Percentiles rank a stretch among this genome's conserved stretches.
Evolutionary conservation across 2,329 filamentous ascomycete species (phyloP).

Genomic region (Ascocoryne sarcoides): DNA sequence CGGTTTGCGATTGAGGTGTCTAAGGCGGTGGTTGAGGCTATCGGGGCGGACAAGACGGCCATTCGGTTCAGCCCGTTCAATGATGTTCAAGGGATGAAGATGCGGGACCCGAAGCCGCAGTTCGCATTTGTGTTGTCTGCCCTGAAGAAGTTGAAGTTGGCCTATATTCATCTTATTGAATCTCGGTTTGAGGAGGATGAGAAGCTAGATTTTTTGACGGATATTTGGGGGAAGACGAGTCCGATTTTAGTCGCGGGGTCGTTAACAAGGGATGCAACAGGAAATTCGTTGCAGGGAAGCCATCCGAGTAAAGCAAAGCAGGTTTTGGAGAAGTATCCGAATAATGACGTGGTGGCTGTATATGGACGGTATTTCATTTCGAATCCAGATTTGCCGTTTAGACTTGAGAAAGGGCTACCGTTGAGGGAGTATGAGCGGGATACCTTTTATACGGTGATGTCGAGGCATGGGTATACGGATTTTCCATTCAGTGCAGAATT

Average conservation of each 20-base stretch:
- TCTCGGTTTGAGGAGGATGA: constrained; percentile 26
- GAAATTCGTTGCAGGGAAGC: no score
- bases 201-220: constrained; percentile 38
- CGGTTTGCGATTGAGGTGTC: constrained; percentile 46
- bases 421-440: constrained; percentile 21
- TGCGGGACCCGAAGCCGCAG: constrained; percentile 30
- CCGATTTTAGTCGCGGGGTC: constrained; percentile 36
- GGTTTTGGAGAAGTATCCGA: no score
- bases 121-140: constrained; percentile 24
- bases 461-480: constrained; percentile 12
- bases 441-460: constrained; percentile 23
- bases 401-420: constrained; percentile 20
- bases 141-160: constrained; percentile 27
- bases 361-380: constrained; percentile 16
- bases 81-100: constrained; percentile 50
- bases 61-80: constrained; percentile 50
- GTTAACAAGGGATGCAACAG: constrained; percentile 46
- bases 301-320: no score
- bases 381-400: constrained; percentile 13
- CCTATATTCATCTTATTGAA: constrained; percentile 16
- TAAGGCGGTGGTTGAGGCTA: constrained; percentile 37
- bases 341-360: constrained; percentile 21
- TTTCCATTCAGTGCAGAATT: constrained; percentile 8
- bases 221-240: constrained; percentile 40
- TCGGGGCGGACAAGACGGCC: constrained; percentile 43